Conservation (phyloP, 192 early-diverging fungal species). For the Backusella australiensis region DNA sequence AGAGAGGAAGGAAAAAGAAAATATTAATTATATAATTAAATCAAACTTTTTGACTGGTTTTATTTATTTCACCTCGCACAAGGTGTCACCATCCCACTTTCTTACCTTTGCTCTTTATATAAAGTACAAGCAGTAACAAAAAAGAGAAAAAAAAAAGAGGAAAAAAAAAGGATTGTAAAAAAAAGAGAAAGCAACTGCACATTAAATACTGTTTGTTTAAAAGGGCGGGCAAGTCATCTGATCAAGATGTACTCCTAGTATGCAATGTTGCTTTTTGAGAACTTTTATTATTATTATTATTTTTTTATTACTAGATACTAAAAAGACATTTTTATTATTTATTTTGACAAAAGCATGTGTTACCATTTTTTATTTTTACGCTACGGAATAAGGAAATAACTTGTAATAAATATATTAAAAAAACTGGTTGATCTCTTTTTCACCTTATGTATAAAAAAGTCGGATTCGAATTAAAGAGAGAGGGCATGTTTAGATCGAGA, state of each 20-base stretch:
- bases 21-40: background rate
- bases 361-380: background rate
- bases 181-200: background rate
- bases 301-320: background rate
- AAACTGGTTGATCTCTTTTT: background rate
- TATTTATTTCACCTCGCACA: slow-evolving; percentile 4
- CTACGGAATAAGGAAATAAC: too few species aligned
- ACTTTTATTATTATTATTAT: background rate
- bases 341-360: background rate
- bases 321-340: background rate
- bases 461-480: background rate
- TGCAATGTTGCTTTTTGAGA: slow-evolving; percentile 1
- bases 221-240: background rate
- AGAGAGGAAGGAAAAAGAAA: background rate
- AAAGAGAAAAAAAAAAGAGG: background rate
- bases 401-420: background rate
- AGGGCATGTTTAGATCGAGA: background rate
- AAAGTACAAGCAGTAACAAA: background rate
- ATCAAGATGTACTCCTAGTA: background rate
- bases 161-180: background rate
- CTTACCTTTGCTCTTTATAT: background rate
- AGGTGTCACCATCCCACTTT: background rate
- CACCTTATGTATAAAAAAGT: background rate
- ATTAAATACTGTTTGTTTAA: background rate
- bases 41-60: slow-evolving; percentile 1